A percentile compares a stretch with the other conserved stretches of the same genome.
These are phyloP conservation scores for Catharanthus roseus DNA, from an alignment of 257 asterid species.

Conservation along the genomic window DNA sequence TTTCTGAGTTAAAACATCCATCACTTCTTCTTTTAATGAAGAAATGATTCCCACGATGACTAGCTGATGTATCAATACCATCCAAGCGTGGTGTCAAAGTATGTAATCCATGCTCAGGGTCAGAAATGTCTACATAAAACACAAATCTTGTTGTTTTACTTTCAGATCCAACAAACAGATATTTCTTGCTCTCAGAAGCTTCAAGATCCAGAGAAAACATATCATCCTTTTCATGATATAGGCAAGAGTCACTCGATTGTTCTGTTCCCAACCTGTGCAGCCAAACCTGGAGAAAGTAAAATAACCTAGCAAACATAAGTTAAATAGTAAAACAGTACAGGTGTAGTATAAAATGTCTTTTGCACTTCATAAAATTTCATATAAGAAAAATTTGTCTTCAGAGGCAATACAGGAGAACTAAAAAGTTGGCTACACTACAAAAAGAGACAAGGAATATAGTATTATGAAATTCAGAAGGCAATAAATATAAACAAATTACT, in stretches of 20 bases:
- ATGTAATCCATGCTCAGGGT: constrained; percentile 55
- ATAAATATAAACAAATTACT: not conserved
- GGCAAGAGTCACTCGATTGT: constrained; percentile 67
- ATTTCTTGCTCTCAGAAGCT: constrained; percentile 90
- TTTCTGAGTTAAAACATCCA: constrained; percentile 75
- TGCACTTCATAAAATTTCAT: not conserved
- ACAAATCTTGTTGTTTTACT: constrained; percentile 83
- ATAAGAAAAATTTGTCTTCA: not conserved
- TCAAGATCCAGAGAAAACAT: constrained; percentile 64
- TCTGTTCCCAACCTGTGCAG: constrained; percentile 70
- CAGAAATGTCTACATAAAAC: constrained; percentile 70
- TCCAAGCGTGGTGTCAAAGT: constrained; percentile 66
- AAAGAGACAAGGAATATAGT: not conserved
- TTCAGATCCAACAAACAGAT: constrained; percentile 67
- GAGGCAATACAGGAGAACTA: not conserved
- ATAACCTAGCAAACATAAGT: constrained; percentile 10
- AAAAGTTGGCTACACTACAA: not conserved
- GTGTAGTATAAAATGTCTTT: not conserved
- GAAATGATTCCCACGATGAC: constrained; percentile 93
- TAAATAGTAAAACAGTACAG: not conserved
- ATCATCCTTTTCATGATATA: constrained; percentile 86
- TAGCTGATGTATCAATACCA: constrained; percentile 76
- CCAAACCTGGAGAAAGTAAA: constrained; percentile 61
- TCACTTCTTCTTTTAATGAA: constrained; percentile 77
- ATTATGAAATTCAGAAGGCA: not conserved